Evolutionary conservation across 73 alveolate species (phyloP), one percentile per base, ranked within the genome.

Genomic region (Paramecium sonneborni): DNA sequence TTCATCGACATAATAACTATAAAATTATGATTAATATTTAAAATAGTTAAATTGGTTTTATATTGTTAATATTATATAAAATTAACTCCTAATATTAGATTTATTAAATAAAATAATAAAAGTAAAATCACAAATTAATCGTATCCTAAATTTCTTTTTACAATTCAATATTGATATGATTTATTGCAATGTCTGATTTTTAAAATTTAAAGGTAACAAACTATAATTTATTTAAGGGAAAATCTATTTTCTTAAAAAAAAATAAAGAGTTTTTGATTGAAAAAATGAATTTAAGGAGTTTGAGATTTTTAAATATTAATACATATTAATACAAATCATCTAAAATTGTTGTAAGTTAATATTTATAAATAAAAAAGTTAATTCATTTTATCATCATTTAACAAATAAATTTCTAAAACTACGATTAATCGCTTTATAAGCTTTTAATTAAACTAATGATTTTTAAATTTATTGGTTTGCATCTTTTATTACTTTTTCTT

Each of bases 1-100:
- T 79, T 21, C 90, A 79, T 43, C 8, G 90, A 79, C 90, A 79
- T 79, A 8, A 23, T 43, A 62, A 62, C 84, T 62, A 26, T 62
- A 30, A 62, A 21, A 62, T 32, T 23, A 32, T 62, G 44, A 30
- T 11, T 30, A 62, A 62, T 48, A 62, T 62, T 62, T 62, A 62
- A 58, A 62, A 62, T 62, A 62, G 44, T 62, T 62, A 62, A 6
- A 30, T 52, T 18, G 68, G 15, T 52, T n/a, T 4, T 52, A 23
- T 21, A 18, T 52, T 0, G 6, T 52, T 3, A 52, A 52, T 11
- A n/a, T 52, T 52, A 52, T 46, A 46, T n/a, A n/a, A n/a, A n/a
- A n/a, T n/a, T n/a, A n/a, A n/a, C n/a, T n/a, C n/a, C n/a, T n/a
- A 46, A 46, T 46, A 46, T 21, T 0, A 46, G 26, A 46, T 46